Percentiles rank a stretch among this genome's conserved stretches.
phyloP scores from a whole-genome alignment of 257 asterid species.

The Nicotiana noctiflora region DNA sequence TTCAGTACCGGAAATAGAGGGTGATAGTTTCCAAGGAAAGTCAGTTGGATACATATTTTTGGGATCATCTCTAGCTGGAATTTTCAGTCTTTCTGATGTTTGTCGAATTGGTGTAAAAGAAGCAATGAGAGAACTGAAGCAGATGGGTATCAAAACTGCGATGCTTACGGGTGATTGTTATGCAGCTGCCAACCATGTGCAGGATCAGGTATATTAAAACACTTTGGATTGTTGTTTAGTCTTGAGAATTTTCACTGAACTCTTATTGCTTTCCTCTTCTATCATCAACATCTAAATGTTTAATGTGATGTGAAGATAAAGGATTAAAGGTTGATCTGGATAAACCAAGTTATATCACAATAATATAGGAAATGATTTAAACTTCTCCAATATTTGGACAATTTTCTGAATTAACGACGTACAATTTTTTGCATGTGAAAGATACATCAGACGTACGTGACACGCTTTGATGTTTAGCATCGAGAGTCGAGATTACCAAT shows the following conservation, averaged over 20 bases:
- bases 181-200: conserved; percentile 68
- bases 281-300: not conserved
- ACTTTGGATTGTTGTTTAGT: not conserved
- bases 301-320: not conserved
- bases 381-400: not conserved
- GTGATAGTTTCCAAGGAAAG: conserved; percentile 42
- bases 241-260: not conserved
- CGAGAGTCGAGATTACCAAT: not conserved
- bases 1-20: conserved; percentile 58
- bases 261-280: not conserved
- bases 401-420: not conserved
- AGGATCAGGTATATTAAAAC: conserved; percentile 45
- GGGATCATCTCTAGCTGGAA: conserved; percentile 49
- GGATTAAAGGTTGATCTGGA: not conserved
- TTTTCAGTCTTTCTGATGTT: conserved; percentile 55
- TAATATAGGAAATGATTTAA: not conserved
- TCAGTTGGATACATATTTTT: conserved; percentile 60
- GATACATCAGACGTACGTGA: not conserved
- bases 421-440: not conserved
- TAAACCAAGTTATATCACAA: not conserved
- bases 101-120: conserved; percentile 85
- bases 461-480: not conserved
- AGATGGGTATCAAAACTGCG: conserved; percentile 59
- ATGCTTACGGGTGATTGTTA: conserved; percentile 83
- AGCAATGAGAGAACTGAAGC: conserved; percentile 55